phyloP scores from a whole-genome alignment of 441 rosid species.

The Lepidium campestre region DNA sequence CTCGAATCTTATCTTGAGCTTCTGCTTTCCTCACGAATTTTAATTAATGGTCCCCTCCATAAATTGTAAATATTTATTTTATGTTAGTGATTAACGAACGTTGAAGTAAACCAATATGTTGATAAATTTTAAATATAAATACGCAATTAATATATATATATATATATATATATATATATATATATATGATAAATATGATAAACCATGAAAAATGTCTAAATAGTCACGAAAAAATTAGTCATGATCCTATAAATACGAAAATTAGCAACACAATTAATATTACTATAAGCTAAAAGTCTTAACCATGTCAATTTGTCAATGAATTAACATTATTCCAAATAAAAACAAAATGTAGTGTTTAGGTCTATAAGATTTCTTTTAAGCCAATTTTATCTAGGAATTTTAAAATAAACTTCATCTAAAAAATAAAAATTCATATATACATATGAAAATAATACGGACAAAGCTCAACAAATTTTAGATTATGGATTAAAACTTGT shows the following conservation, averaged over 20 bases:
- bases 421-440: not conserved
- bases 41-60: conserved; percentile 22
- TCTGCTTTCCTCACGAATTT: conserved; percentile 19
- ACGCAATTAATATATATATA: not conserved
- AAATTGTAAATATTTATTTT: not conserved
- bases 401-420: not conserved
- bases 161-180: no score
- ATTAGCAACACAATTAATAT: no score
- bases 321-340: not conserved
- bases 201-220: no score
- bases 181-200: no score
- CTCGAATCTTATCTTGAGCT: conserved; percentile 15
- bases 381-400: not conserved
- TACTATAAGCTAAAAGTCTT: not conserved
- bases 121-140: not conserved
- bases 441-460: not conserved
- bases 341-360: not conserved
- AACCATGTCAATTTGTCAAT: not conserved
- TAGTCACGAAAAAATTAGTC: no score
- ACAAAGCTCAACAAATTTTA: no score
- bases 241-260: no score
- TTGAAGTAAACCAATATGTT: not conserved
- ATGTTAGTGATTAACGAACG: not conserved
- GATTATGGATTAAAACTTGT: no score
- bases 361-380: not conserved